Base-by-base conservation (phyloP, 1,139 yeast species). In the Groenewaldozyma sp. region DNA sequence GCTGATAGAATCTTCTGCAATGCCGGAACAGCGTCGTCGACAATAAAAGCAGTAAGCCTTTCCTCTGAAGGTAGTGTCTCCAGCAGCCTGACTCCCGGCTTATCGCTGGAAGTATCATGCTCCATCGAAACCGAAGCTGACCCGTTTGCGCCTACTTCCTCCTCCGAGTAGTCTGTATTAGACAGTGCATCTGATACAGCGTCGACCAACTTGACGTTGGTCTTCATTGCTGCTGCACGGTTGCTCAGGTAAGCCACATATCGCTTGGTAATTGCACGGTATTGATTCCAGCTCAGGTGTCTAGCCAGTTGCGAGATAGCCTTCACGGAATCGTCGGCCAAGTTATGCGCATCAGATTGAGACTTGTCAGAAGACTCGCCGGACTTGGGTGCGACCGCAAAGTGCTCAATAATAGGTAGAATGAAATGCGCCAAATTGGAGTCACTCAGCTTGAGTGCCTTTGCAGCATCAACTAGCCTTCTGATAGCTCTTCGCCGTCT, bases 401-500 rank as follows among this genome's bases (percentile, higher is more conserved):
- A 29, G 46, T 76, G 78, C 62, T 91, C 98, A 48, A 87, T 69
- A 45, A 88, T 73, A 2, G 98, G 97, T 43, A 93, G 63, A 39
- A 93, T 57, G 55, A 81, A 87, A 53, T 84, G 93, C 0, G 94
- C 72, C 41, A 88, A 76, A 49, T 78, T 79, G 31, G 68, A 64
- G 29, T 75, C 76, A 2, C 71, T 61, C 11, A 88, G 60, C 18
- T 49, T 45, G 9, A 51, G 49, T 21, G 62, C 50, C 11, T 47
- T 37, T 0, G 70, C 65, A 34, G 65, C 48, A 6, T 66, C 67
- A 21, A 69, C 67, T 26, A 86, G 63, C 44, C 83, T 71, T 50
- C 76, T 71, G 20, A 91, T 69, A 0, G 96, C 94, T 52, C 86
- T 72, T 57, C 82, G 87, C 52, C 96, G 80, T 62, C 94, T 76